These are phyloP conservation scores for Saccharomycopsis malanga DNA, from an alignment of 805 yeast genomes.

Conservation along the genomic window DNA sequence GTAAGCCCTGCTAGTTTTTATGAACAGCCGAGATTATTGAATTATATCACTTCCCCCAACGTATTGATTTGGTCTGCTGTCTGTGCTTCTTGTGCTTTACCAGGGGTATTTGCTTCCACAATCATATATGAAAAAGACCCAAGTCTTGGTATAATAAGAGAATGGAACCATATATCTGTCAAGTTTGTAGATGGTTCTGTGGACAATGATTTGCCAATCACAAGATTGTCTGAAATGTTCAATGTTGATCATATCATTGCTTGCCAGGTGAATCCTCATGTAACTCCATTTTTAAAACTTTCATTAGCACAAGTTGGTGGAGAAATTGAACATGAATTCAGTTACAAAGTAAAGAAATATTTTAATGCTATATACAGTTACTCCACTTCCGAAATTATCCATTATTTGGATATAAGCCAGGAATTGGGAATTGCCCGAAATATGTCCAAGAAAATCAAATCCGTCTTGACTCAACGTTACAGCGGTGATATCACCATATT, in stretches of 20 bases:
- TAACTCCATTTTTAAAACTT: conserved; percentile 73
- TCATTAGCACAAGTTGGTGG: conserved; percentile 67
- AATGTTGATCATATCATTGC: conserved; percentile 97
- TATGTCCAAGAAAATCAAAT: conserved; percentile 61
- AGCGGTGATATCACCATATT: conserved; percentile 91
- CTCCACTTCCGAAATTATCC: conserved; percentile 64
- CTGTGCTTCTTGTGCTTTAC: conserved; percentile 91
- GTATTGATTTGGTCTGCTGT: conserved; percentile 84
- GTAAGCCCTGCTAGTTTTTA: conserved; percentile 88
- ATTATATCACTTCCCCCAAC: conserved; percentile 74
- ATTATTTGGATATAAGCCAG: conserved; percentile 61
- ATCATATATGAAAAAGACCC: conserved; percentile 79
- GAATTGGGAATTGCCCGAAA: conserved; percentile 76
- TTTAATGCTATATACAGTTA: conserved; percentile 52
- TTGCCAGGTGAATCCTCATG: conserved; percentile 96
- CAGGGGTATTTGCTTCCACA: conserved; percentile 83
- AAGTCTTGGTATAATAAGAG: conserved; percentile 59
- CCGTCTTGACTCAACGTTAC: conserved; percentile 78
- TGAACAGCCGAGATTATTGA: conserved; percentile 82
- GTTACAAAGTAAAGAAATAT: conserved; percentile 46
- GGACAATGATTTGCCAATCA: conserved; percentile 86
- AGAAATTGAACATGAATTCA: conserved; percentile 53
- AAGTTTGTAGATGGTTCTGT: conserved; percentile 95
- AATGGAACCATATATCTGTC: conserved; percentile 74
- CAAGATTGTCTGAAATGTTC: conserved; percentile 90